These are phyloP conservation scores for Nakaseomyces delphensis DNA, from an alignment of 1,139 yeast species.

Conservation along the genomic window DNA sequence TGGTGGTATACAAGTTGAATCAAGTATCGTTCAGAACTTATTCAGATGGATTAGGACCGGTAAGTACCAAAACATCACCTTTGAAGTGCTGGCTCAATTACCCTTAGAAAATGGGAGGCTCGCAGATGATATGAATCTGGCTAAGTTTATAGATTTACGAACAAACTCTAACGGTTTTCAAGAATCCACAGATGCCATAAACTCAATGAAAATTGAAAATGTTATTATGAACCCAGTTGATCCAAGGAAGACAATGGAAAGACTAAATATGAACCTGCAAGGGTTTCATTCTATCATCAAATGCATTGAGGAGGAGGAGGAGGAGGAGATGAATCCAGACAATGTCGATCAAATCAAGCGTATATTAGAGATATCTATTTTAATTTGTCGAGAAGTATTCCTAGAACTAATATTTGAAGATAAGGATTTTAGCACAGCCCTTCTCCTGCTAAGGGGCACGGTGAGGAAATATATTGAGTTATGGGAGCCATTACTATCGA, in stretches of 20 bases:
- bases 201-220: constrained; percentile 16
- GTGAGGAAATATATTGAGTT: constrained; percentile 28
- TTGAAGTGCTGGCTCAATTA: constrained; percentile 17
- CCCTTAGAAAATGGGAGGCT: constrained; percentile 17
- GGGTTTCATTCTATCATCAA: neutral
- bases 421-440: constrained; percentile 35
- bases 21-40: constrained; percentile 37
- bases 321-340: neutral
- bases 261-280: constrained; percentile 9
- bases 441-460: constrained; percentile 37
- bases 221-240: constrained; percentile 6
- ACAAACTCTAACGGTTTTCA: constrained; percentile 6
- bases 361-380: constrained; percentile 28
- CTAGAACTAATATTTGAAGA: constrained; percentile 35
- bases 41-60: constrained; percentile 18
- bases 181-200: constrained; percentile 12
- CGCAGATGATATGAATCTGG: neutral
- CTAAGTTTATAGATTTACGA: constrained; percentile 7
- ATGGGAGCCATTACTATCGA: constrained; percentile 35
- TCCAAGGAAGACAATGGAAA: neutral
- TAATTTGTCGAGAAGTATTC: constrained; percentile 34
- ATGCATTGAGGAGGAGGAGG: neutral
- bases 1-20: constrained; percentile 35
- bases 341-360: constrained; percentile 19
- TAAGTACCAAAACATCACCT: constrained; percentile 1